phyloP scores from a whole-genome alignment of 192 early-diverging fungal species.

The Coemansia nantahalensis region DNA sequence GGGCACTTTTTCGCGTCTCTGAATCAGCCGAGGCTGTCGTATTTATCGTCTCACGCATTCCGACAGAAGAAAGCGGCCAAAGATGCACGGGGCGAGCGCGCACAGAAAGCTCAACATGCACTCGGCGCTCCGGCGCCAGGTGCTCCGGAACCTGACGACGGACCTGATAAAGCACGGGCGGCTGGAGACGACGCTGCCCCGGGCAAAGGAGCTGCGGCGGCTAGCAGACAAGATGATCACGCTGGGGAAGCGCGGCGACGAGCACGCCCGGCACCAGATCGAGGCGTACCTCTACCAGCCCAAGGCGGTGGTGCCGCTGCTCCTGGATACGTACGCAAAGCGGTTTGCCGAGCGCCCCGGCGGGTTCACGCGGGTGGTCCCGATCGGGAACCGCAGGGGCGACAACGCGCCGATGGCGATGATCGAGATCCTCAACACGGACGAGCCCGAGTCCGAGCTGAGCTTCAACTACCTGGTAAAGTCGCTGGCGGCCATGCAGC shows the following conservation, averaged over 20 bases:
- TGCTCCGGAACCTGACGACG: slow-evolving; percentile 82
- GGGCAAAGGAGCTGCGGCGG: slow-evolving; percentile 86
- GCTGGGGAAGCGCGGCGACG: slow-evolving; percentile 71
- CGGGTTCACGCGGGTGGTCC: slow-evolving; percentile 88
- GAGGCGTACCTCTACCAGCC: slow-evolving; percentile 64
- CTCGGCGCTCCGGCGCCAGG: slow-evolving; percentile 64
- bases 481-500: slow-evolving; percentile 47
- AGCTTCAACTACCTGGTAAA: slow-evolving; percentile 54
- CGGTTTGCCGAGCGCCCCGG: slow-evolving; percentile 75
- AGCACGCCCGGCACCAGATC: slow-evolving; percentile 60
- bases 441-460: slow-evolving; percentile 62
- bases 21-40: too few relatives aligned
- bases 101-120: slow-evolving; percentile 49
- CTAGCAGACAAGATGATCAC: slow-evolving; percentile 89
- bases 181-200: slow-evolving; percentile 90
- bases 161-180: slow-evolving; percentile 84
- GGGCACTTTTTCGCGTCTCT: too few relatives aligned
- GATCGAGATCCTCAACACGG: slow-evolving; percentile 87
- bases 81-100: slow-evolving; percentile 41
- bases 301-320: slow-evolving; percentile 70
- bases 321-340: slow-evolving; percentile 78
- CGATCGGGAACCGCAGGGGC: slow-evolving; percentile 69
- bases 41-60: too few relatives aligned
- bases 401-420: slow-evolving; percentile 88
- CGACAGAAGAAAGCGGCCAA: too few relatives aligned